Base-by-base conservation (phyloP, 306 rosid species). In the Prunus salicina region DNA sequence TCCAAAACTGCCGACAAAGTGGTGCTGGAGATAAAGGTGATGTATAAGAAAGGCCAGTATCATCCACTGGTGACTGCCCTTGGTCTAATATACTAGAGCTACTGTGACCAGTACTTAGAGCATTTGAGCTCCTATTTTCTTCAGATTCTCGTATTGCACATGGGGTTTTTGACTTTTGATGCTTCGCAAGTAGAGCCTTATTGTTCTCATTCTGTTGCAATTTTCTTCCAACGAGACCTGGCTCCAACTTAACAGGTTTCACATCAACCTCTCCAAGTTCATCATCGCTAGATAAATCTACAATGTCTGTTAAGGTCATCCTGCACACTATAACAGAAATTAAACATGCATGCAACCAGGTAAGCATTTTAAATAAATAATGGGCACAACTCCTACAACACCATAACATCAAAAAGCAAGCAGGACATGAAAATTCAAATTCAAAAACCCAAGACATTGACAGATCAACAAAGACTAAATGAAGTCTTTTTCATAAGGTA, bases 1-100 rank as follows among this genome's bases (percentile, higher is more conserved):
- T 92, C 99, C 99, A 95, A 60, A 95, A 95, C 50, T 92, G 97
- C 56, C 90, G 88, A 72, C 88, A 83, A 73, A 92, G 53, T 6
- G 96, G 97, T 45, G 97, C 92, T n/a, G 81, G 84, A 79, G 86
- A 56, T 49, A 85, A 56, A 64, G 91, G 68, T 1, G 91, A 86
- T 30, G 84, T 72, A 25, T 86, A 89, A 57, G 92, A 84, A 71
- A 88, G 75, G 53, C 87, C 86, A 0, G 91, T 67, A 69, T 92
- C 96, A 83, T 89, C 91, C 30, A 86, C 60, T 5, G 93, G 87
- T 12, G 91, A 85, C 15, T 50, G 79, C 71, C 88, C 91, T 72
- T 86, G 97, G 74, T 89, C 96, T 85, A 92, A 86, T 12, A 88
- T 83, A 79, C 92, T 88, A 10, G 93, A 84, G 80, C 75, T 80